Base-by-base conservation (phyloP, 768 basidiomycete species). In the Suillus brevipes region DNA sequence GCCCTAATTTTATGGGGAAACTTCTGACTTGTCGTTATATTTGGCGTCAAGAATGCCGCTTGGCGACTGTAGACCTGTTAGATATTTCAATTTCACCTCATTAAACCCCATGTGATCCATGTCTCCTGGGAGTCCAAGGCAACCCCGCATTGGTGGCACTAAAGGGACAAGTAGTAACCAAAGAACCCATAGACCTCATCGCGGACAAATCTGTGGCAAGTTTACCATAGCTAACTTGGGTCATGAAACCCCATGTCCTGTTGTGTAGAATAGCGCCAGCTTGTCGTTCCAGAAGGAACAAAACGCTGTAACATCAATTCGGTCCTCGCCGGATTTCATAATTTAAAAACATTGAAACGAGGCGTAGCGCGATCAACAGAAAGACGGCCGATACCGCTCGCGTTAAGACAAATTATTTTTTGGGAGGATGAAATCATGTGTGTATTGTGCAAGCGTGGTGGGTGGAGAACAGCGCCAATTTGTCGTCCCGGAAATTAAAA, bases 401-500 rank as follows among this genome's bases (percentile, higher is more conserved):
- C 38, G 10, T 40, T 7, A 40, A 25, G 12, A 38, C 18, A 18
- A 20, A 34, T 55, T 34, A 20, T 58, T 10, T 25, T 40, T 58
- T 25, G 23, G 16, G 10, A 59, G 40, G 25, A 20, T 42, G 18
- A 42, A 42, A 59, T 34, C 6, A 16, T 7, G 50, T 31, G 28
- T 53, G 31, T 53, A 20, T 18, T 55, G 16, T 53, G 52, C 28
- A 53, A 49, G 47, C 7, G 25, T 50, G 18, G 52, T 53, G 52
- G 52, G 31, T 13, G 18, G 53, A 40, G 23, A 40, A 18, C 8
- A 31, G 28, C 14, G 52, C 52, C 31, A 53, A 18, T 16, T 53
- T 53, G 52, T 31, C 28, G 38, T 42, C 58, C 25, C 58, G 58
- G 58, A 59, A 59, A 59, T 59, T 42, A 59, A 59, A 58, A 40